Evolutionary conservation across 139 green algal genomes (phyloP).

Genomic region (Volvox africanus): DNA sequence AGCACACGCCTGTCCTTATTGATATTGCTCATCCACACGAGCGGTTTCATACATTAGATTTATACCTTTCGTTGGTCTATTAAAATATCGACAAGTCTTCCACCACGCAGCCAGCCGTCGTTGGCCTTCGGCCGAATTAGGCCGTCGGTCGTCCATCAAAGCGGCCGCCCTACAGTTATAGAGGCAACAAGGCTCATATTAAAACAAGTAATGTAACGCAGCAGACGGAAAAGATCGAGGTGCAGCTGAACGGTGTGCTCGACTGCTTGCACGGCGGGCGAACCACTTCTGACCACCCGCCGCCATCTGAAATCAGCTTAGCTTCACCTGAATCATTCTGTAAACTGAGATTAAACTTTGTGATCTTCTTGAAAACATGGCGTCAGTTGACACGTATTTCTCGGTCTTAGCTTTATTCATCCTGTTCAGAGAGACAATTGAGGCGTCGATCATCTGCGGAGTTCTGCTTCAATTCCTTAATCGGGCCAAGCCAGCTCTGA

Average conservation of each 20-base stretch:
- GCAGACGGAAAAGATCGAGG: neutral
- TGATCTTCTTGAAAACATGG: neutral
- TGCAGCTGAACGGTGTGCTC: neutral
- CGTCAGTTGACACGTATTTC: conserved; percentile 42
- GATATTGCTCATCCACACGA: too few species aligned
- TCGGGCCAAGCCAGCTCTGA: conserved; percentile 50
- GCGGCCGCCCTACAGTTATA: neutral
- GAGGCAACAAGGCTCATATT: neutral
- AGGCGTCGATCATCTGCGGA: conserved; percentile 68
- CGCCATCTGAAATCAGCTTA: too few species aligned
- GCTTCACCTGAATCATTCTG: too few species aligned
- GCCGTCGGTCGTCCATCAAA: neutral
- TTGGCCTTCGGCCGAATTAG: neutral
- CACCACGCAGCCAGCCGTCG: too few species aligned
- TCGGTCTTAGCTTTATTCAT: conserved; percentile 69
- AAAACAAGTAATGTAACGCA: too few species aligned
- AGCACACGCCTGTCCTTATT: neutral
- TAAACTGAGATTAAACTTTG: too few species aligned
- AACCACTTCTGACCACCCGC: too few species aligned
- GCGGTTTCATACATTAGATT: too few species aligned
- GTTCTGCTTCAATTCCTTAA: conserved; percentile 68
- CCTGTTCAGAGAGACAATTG: conserved; percentile 70
- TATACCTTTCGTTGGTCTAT: too few species aligned
- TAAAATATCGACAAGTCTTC: too few species aligned
- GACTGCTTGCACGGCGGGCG: neutral